Conservation (phyloP, 2,329 filamentous ascomycete genomes). For the Fusarium tjaetaba region DNA sequence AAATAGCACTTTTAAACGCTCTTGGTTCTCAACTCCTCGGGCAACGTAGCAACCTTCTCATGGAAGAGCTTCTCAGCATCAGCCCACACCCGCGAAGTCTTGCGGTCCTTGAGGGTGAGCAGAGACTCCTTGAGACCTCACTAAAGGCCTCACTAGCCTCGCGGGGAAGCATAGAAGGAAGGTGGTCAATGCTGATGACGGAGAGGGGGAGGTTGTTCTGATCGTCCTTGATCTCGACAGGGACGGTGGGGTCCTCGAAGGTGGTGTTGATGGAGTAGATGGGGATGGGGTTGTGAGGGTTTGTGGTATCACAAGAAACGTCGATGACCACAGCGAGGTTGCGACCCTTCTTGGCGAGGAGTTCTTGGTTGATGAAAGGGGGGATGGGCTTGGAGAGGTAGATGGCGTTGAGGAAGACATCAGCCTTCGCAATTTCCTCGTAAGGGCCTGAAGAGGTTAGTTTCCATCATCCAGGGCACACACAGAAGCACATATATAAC, state of each 20-base stretch:
- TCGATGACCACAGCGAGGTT: constrained; percentile 84
- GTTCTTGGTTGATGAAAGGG: constrained; percentile 79
- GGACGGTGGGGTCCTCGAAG: constrained; percentile 87
- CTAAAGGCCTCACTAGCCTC: constrained; percentile 91
- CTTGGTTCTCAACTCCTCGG: constrained; percentile 39
- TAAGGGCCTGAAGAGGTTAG: constrained; percentile 63
- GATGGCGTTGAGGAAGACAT: constrained; percentile 81
- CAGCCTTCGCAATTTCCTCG: constrained; percentile 77
- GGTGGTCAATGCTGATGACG: constrained; percentile 89
- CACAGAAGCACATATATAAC: background rate
- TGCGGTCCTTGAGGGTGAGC: constrained; percentile 79
- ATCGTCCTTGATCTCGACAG: constrained; percentile 69
- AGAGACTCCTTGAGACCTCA: constrained; percentile 79
- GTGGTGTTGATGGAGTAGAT: constrained; percentile 88
- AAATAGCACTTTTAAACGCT: constrained; percentile 29
- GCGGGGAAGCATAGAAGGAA: constrained; percentile 83
- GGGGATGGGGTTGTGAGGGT: constrained; percentile 76
- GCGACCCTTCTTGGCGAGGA: constrained; percentile 71
- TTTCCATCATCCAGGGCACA: background rate
- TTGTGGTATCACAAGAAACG: constrained; percentile 79
- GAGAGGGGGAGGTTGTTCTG: constrained; percentile 67
- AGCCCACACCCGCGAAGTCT: constrained; percentile 80
- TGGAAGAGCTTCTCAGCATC: constrained; percentile 86
- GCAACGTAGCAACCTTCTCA: constrained; percentile 71
- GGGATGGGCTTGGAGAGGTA: constrained; percentile 80